Percentiles rank a stretch among this genome's conserved stretches.
Conservation (phyloP, 176 grass and related monocot genomes). For the Elaeis guineensis region DNA sequence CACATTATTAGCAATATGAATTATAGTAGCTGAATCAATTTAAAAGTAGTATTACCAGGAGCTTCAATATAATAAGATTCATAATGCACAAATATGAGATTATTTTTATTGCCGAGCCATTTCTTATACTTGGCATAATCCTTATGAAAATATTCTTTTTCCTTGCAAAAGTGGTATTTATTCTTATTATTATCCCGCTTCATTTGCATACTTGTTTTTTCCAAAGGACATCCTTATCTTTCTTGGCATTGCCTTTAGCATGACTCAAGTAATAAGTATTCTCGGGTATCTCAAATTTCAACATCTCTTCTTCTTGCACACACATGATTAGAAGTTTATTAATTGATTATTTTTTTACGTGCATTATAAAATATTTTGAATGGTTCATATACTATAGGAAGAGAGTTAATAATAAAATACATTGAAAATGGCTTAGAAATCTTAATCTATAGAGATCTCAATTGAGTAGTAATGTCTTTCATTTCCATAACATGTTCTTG, state of each 20-base stretch:
- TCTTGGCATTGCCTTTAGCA: no score
- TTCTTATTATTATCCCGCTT: background rate
- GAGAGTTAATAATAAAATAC: slow-evolving; percentile 4
- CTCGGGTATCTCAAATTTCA: no score
- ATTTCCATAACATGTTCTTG: background rate
- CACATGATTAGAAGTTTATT: background rate
- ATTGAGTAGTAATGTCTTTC: no score
- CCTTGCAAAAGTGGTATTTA: background rate
- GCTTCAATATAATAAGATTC: no score
- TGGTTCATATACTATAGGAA: background rate
- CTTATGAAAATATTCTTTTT: background rate
- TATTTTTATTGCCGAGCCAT: background rate
- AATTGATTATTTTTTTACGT: background rate
- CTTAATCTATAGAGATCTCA: no score
- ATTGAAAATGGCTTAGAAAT: slow-evolving; percentile 1
- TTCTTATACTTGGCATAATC: background rate
- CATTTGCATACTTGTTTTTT: background rate
- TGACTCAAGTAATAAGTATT: no score
- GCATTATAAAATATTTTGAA: slow-evolving; percentile 11
- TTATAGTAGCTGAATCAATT: no score
- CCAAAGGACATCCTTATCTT: background rate
- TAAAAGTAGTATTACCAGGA: no score
- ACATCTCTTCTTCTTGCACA: no score
- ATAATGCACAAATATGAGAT: no score
- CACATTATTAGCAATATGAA: no score